A percentile compares a stretch with the other conserved stretches of the same genome.
Conservation (phyloP, 2,329 filamentous ascomycete genomes). For the Aspergillus tanneri region DNA sequence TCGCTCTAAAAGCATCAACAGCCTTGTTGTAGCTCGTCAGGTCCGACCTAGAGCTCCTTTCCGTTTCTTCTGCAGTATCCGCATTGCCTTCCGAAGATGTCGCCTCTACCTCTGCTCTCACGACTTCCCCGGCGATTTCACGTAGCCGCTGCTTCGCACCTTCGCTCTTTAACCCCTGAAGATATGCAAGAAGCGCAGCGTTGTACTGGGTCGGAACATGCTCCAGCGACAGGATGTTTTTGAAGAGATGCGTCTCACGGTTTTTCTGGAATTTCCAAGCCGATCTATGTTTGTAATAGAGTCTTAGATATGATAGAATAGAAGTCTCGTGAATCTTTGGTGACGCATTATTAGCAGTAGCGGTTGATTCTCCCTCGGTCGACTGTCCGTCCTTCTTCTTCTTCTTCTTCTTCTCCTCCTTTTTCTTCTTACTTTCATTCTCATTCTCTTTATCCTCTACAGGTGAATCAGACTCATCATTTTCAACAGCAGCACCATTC, state of each 20-base stretch:
- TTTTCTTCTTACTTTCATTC: constrained; percentile 21
- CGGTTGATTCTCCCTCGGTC: too few relatives aligned
- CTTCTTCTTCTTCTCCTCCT: constrained; percentile 27
- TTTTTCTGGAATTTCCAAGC: constrained; percentile 98
- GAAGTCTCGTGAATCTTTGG: constrained; percentile 43
- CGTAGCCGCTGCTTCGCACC: constrained; percentile 65
- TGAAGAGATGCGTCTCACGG: constrained; percentile 79
- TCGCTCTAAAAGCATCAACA: constrained; percentile 49
- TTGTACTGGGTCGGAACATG: constrained; percentile 70
- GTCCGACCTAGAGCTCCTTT: constrained; percentile 14
- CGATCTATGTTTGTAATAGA: constrained; percentile 68
- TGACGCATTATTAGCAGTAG: constrained; percentile 8
- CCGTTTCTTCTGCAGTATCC: constrained; percentile 18
- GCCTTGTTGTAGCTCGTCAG: constrained; percentile 48
- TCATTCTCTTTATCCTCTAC: constrained; percentile 17
- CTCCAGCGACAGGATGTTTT: constrained; percentile 72
- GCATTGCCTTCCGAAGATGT: constrained; percentile 16
- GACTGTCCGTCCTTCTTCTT: constrained; percentile 30
- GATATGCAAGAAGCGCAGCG: constrained; percentile 70
- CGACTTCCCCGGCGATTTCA: constrained; percentile 63
- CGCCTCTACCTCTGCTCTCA: constrained; percentile 42
- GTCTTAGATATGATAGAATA: constrained; percentile 72
- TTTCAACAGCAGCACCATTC: constrained; percentile 6
- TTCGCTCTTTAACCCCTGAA: constrained; percentile 73
- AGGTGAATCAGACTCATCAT: constrained; percentile 16